Percentiles rank a stretch among this genome's conserved stretches.
Conservation (phyloP, 176 grass and related monocot genomes). For the Avena insularis region DNA sequence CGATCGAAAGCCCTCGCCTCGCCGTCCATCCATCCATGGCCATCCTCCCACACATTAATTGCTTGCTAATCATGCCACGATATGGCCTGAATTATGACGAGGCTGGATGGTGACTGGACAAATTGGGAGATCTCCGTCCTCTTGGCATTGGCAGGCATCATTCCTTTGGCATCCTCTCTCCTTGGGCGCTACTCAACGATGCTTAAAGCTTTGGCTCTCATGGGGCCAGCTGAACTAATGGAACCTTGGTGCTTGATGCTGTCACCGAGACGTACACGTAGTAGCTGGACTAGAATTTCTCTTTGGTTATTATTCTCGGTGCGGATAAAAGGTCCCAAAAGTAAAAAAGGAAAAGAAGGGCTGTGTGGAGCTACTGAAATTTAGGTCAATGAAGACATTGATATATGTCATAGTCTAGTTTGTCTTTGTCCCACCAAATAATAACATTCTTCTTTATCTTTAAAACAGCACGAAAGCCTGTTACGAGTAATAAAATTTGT, state of each 20-base stretch:
- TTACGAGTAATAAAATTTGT: no score
- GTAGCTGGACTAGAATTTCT: neutral
- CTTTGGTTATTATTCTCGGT: neutral
- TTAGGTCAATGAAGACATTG: no score
- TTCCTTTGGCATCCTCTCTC: conserved; percentile 24
- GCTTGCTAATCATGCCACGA: neutral
- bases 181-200: conserved; percentile 1
- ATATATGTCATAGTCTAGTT: no score
- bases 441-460: no score
- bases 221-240: neutral
- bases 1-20: neutral
- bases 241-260: neutral
- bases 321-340: neutral
- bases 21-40: neutral
- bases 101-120: conserved; percentile 12
- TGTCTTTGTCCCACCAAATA: no score
- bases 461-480: no score
- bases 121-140: neutral
- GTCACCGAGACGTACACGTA: neutral
- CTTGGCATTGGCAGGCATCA: conserved; percentile 13
- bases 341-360: neutral
- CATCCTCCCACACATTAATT: neutral
- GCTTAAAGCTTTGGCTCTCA: conserved; percentile 29
- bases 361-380: neutral
- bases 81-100: conserved; percentile 42